A percentile compares a stretch with the other conserved stretches of the same genome.
These are phyloP conservation scores for Epichloe hybrida DNA, from an alignment of 2,329 filamentous ascomycete species.

Conservation along the genomic window DNA sequence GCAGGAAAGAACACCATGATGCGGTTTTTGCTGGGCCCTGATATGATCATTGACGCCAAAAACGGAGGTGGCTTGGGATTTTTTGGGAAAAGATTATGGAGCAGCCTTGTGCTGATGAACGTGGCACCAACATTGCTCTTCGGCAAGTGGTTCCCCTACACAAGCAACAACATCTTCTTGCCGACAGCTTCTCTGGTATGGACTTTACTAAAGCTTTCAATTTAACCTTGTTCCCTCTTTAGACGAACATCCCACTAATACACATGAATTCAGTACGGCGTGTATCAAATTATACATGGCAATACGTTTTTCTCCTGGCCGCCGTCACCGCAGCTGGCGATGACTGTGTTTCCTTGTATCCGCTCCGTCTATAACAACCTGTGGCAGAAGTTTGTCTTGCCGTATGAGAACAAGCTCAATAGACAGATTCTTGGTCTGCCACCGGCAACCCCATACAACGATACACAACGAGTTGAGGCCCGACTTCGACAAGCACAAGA, in stretches of 20 bases:
- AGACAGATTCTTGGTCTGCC: conserved; percentile 29
- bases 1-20: conserved; percentile 33
- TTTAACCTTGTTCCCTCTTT: too few species aligned
- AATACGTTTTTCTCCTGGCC: conserved; percentile 37
- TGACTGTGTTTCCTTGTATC: conserved; percentile 35
- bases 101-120: conserved; percentile 26
- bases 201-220: neutral
- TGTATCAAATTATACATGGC: conserved; percentile 30
- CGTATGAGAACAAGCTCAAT: conserved; percentile 36
- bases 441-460: conserved; percentile 12
- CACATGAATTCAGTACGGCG: conserved; percentile 27
- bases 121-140: conserved; percentile 34
- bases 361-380: conserved; percentile 31
- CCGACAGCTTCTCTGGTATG: conserved; percentile 29
- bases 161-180: conserved; percentile 26
- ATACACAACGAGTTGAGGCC: conserved; percentile 5
- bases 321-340: conserved; percentile 36
- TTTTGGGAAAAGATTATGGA: conserved; percentile 18
- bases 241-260: too few species aligned
- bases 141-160: conserved; percentile 28
- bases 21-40: conserved; percentile 26
- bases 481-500: neutral
- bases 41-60: conserved; percentile 16
- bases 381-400: conserved; percentile 31
- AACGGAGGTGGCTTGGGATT: conserved; percentile 11